These are phyloP conservation scores for Dispira simplex DNA, from an alignment of 192 early-diverging fungal species.

Conservation along the genomic window DNA sequence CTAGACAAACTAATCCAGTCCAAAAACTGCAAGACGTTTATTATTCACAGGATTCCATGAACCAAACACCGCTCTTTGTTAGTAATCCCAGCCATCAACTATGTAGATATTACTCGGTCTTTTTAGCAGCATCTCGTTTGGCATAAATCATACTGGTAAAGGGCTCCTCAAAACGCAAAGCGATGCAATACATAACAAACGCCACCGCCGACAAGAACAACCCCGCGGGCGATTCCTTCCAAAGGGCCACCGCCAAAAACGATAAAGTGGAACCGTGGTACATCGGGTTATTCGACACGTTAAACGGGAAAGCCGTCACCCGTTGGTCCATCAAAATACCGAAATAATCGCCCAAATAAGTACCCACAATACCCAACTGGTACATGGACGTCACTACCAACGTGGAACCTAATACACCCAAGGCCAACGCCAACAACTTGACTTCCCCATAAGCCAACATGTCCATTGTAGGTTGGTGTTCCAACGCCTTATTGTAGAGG, in stretches of 20 bases:
- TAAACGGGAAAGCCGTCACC: slow-evolving; percentile 86
- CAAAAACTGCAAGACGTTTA: too few species aligned
- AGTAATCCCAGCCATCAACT: too few species aligned
- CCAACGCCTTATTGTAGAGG: slow-evolving; percentile 49
- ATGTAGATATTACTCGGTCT: background rate
- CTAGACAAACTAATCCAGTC: too few species aligned
- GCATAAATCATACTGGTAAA: slow-evolving; percentile 72
- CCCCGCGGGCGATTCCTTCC: slow-evolving; percentile 56
- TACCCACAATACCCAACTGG: slow-evolving; percentile 75
- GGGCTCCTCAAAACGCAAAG: slow-evolving; percentile 65
- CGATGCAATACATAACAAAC: slow-evolving; percentile 58
- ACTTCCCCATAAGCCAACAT: slow-evolving; percentile 29
- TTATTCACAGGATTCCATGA: too few species aligned
- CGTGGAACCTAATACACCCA: slow-evolving; percentile 46
- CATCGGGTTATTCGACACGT: slow-evolving; percentile 88
- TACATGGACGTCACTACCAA: slow-evolving; percentile 77
- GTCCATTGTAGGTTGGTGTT: slow-evolving; percentile 41
- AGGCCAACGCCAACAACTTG: slow-evolving; percentile 26
- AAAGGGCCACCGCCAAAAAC: slow-evolving; percentile 71
- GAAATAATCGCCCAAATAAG: slow-evolving; percentile 91
- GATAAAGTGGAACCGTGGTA: slow-evolving; percentile 79
- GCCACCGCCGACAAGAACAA: slow-evolving; percentile 49
- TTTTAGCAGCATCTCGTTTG: slow-evolving; percentile 26
- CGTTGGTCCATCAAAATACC: slow-evolving; percentile 78
- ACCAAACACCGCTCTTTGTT: too few species aligned